phyloP scores from a whole-genome alignment of 345 rosid species.

The Hypericum perforatum region DNA sequence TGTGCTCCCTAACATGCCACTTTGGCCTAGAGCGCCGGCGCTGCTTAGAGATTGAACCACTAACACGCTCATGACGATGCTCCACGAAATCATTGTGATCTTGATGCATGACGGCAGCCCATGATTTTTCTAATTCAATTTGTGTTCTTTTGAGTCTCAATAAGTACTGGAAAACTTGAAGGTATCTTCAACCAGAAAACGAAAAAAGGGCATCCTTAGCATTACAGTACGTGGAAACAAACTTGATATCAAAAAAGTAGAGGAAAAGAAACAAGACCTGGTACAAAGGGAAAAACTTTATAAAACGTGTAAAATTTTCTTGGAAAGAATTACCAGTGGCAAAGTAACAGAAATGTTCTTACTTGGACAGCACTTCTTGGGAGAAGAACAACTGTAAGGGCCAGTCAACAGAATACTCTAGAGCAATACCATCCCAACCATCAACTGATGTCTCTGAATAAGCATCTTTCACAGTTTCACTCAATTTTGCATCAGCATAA shows the following conservation, averaged over 20 bases:
- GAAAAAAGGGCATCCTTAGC: no score
- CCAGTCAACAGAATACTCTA: constrained; percentile 91
- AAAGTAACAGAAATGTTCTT: constrained; percentile 21
- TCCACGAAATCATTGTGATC: constrained; percentile 72
- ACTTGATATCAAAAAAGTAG: no score
- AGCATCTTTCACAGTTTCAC: constrained; percentile 26
- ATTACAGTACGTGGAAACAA: no score
- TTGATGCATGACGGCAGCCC: constrained; percentile 98
- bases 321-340: neutral
- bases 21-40: constrained; percentile 71
- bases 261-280: no score
- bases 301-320: no score
- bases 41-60: constrained; percentile 53
- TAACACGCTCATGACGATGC: constrained; percentile 44
- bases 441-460: constrained; percentile 52
- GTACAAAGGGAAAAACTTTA: no score
- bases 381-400: constrained; percentile 89
- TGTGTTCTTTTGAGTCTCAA: constrained; percentile 84
- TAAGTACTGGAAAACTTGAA: constrained; percentile 77
- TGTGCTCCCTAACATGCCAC: constrained; percentile 97
- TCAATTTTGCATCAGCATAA: constrained; percentile 32
- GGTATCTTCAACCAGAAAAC: constrained; percentile 38
- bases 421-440: constrained; percentile 94
- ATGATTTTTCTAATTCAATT: constrained; percentile 96
- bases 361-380: constrained; percentile 93